phyloP scores from a whole-genome alignment of 2,329 filamentous ascomycete species.

The Penicillium sp. region DNA sequence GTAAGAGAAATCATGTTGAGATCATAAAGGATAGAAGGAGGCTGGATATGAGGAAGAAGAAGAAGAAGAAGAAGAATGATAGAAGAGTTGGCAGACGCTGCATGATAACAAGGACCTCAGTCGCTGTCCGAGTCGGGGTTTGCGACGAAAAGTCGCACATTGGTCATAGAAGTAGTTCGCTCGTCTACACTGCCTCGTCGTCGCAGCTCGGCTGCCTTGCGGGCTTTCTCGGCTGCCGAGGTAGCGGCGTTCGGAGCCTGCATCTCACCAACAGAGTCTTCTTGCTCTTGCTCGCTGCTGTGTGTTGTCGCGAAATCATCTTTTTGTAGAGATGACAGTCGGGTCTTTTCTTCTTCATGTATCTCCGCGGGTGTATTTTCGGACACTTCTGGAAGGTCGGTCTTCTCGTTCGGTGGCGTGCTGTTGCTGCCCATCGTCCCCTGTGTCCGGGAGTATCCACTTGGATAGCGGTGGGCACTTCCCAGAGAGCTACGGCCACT shows the following conservation, averaged over 20 bases:
- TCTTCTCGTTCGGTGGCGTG: conserved; percentile 51
- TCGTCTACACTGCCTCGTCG: conserved; percentile 51
- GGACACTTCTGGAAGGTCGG: conserved; percentile 43
- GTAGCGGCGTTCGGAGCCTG: conserved; percentile 43
- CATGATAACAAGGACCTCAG: conserved; percentile 13
- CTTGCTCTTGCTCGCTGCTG: conserved; percentile 47
- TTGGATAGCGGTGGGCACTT: conserved; percentile 43
- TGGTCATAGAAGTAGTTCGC: conserved; percentile 48
- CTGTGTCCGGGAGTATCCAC: conserved; percentile 45
- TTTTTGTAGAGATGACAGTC: conserved; percentile 24
- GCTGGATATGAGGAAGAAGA: conserved; percentile 4
- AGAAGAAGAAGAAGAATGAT: not conserved
- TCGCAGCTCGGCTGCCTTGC: conserved; percentile 45
- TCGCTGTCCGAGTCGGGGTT: conserved; percentile 48
- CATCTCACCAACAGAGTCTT: conserved; percentile 54
- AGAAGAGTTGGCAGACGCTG: not conserved
- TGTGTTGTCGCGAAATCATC: conserved; percentile 32
- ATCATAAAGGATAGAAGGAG: conserved; percentile 17
- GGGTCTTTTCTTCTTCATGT: conserved; percentile 28
- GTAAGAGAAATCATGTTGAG: conserved; percentile 9
- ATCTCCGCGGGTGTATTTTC: conserved; percentile 37
- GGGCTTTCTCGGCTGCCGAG: conserved; percentile 39
- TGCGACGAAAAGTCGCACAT: conserved; percentile 47
- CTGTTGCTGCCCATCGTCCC: conserved; percentile 51
- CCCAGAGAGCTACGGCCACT: conserved; percentile 59